Base-by-base conservation (phyloP, 1,284 basidiomycete genomes). In the Schizophyllum amplum region DNA sequence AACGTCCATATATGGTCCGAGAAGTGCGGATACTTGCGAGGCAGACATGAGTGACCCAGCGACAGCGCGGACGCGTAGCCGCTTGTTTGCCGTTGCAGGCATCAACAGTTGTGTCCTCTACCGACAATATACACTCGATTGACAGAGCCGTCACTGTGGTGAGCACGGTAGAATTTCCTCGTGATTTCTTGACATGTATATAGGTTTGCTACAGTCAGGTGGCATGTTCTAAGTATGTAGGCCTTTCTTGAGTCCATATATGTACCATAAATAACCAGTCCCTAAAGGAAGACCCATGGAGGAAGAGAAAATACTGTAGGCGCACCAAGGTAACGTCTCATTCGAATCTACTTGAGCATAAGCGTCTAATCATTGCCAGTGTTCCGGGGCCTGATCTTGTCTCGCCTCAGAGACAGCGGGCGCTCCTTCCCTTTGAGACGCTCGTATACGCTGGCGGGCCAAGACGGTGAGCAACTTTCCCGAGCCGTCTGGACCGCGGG, bases 331-430 rank as follows among this genome's bases (percentile, higher is more conserved):
- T 17, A 9, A 13, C 4, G 11, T 4, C 3, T 42, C 11, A 42
- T 9, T 42, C 17, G 33, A 42, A 42, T 42, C 33, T 17, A 13
- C 21, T 4, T 21, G 48, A 50, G 13, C 15, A 3, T 50, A 22
- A 11, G 20, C 21, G 20, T 22, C 48, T 50, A 21, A 50, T 50
- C 48, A 50, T 22, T 22, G 48, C 48, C 21, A 20, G 61, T 63
- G 22, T 53, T 55, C 26, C 62, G 56, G 2, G 62, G 62, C 50
- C 59, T 63, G 55, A 63, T 60, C 54, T 60, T 60, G 20, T 61
- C 61, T 6, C 58, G 52, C 17, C 55, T 53, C 48, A 63, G 47
- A 11, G 53, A 54, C 51, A 63, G 27, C 42, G 62, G 62, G 47
- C 62, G 48, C 50, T 61, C 62, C 52, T 61, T 63, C 5, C 62